A percentile compares a stretch with the other conserved stretches of the same genome.
Evolutionary conservation across 306 rosid species (phyloP).

Genomic region (Biancaea sappan): DNA sequence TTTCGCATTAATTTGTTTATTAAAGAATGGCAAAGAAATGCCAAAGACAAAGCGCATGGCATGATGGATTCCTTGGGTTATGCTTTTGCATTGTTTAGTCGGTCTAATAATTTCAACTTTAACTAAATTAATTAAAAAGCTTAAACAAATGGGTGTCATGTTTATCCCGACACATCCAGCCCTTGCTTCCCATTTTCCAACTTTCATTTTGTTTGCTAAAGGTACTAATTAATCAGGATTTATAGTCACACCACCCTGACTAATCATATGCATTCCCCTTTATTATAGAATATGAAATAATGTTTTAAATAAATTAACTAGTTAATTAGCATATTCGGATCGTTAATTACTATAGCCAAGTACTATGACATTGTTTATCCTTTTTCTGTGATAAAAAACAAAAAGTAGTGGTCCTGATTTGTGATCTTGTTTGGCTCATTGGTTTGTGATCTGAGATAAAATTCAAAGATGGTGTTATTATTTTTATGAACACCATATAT

Average conservation of each 20-base stretch:
- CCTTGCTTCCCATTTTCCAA: constrained; percentile 61
- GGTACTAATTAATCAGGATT: constrained; percentile 34
- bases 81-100: constrained; percentile 44
- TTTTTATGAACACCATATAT: background rate
- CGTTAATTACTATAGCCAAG: background rate
- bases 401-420: background rate
- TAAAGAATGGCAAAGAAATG: constrained; percentile 5
- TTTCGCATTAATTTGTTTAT: constrained; percentile 5
- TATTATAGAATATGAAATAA: background rate
- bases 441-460: background rate
- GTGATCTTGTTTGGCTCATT: background rate
- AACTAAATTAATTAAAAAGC: constrained; percentile 9
- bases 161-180: constrained; percentile 57
- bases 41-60: constrained; percentile 50
- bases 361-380: background rate
- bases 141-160: constrained; percentile 50
- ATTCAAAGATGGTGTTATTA: background rate
- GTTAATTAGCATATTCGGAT: background rate
- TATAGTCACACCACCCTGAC: constrained; percentile 31
- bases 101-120: constrained; percentile 12
- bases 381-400: background rate
- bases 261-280: constrained; percentile 21
- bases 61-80: constrained; percentile 40
- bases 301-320: background rate
- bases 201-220: constrained; percentile 36